Evolutionary conservation across 2,329 filamentous ascomycete genomes (phyloP).

Genomic region (Zymoseptoria brevis): DNA sequence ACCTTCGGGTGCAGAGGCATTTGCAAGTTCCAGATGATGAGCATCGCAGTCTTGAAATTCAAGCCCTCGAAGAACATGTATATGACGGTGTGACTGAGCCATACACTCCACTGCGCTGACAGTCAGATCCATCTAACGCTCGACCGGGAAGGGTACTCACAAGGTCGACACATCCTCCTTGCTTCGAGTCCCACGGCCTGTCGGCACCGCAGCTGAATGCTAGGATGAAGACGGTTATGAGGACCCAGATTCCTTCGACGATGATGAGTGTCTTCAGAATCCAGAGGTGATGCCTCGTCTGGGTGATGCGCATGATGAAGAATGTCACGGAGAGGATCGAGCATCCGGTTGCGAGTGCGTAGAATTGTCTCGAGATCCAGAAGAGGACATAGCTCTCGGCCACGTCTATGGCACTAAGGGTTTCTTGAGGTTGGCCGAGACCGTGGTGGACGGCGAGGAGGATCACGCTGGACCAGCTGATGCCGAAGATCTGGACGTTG

Average conservation of each 20-base stretch:
- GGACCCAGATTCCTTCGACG: no score
- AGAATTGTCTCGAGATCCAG: slow-evolving; percentile 4
- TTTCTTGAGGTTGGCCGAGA: slow-evolving; percentile 12
- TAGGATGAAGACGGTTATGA: slow-evolving; percentile 3
- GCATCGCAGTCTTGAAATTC: slow-evolving; percentile 15
- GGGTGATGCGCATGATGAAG: slow-evolving; percentile 22
- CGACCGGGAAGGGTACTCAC: no score
- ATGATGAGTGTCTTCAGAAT: slow-evolving; percentile 3
- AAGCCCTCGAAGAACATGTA: slow-evolving; percentile 18
- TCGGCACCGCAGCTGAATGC: slow-evolving; percentile 21
- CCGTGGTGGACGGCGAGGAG: slow-evolving; percentile 18
- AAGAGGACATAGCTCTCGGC: slow-evolving; percentile 9
- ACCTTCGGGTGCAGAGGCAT: slow-evolving; percentile 20
- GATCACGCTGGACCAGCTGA: slow-evolving; percentile 12
- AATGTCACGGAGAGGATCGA: slow-evolving; percentile 21
- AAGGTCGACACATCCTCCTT: no score
- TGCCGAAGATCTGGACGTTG: slow-evolving; percentile 9
- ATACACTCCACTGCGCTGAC: no score
- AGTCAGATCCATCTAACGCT: no score
- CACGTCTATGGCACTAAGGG: slow-evolving; percentile 1
- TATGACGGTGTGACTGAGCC: slow-evolving; percentile 12
- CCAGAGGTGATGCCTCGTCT: slow-evolving; percentile 10
- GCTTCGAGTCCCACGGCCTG: slow-evolving; percentile 10
- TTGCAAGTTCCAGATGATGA: slow-evolving; percentile 21
- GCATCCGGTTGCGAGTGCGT: slow-evolving; percentile 6